Conservation (phyloP, 2,329 filamentous ascomycete genomes). For the Nigrospora osmanthi region DNA sequence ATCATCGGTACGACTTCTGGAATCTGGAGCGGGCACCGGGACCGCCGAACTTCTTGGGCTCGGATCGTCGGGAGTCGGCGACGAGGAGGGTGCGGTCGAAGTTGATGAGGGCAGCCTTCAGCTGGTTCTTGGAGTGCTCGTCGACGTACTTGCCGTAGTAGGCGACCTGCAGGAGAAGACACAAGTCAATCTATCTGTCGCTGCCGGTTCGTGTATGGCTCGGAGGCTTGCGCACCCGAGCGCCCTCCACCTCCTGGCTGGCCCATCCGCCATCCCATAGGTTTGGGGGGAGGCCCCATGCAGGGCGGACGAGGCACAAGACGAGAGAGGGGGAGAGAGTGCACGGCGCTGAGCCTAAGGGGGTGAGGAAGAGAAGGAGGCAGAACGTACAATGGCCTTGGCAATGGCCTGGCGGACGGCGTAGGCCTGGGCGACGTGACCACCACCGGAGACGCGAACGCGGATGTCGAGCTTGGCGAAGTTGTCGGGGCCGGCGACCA, state of each 20-base stretch:
- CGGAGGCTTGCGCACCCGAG: too few species aligned
- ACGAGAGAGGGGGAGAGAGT: too few species aligned
- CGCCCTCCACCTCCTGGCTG: too few species aligned
- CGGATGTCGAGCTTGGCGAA: slow-evolving; percentile 96
- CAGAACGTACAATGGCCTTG: slow-evolving; percentile 66
- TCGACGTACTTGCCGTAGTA: slow-evolving; percentile 99
- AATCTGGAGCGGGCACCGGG: slow-evolving; percentile 90
- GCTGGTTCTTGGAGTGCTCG: slow-evolving; percentile 99
- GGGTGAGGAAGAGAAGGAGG: too few species aligned
- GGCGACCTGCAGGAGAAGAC: slow-evolving; percentile 40
- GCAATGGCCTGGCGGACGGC: slow-evolving; percentile 98
- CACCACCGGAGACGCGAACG: slow-evolving; percentile 92
- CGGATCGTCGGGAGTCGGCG: slow-evolving; percentile 96
- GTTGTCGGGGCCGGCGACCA: slow-evolving; percentile 96
- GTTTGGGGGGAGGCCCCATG: too few species aligned
- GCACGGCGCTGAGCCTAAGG: too few species aligned
- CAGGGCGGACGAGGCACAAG: too few species aligned
- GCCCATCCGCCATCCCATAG: too few species aligned
- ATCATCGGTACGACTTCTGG: slow-evolving; percentile 99
- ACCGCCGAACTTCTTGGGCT: slow-evolving; percentile 98
- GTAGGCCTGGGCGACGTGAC: slow-evolving; percentile 94
- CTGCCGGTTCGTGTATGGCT: too few species aligned
- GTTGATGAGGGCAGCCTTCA: slow-evolving; percentile 93
- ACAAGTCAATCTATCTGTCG: too few species aligned
- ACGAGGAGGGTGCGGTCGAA: slow-evolving; percentile 97